Evolutionary conservation across 306 rosid genomes (phyloP).

Genomic region (Prunus salicina): DNA sequence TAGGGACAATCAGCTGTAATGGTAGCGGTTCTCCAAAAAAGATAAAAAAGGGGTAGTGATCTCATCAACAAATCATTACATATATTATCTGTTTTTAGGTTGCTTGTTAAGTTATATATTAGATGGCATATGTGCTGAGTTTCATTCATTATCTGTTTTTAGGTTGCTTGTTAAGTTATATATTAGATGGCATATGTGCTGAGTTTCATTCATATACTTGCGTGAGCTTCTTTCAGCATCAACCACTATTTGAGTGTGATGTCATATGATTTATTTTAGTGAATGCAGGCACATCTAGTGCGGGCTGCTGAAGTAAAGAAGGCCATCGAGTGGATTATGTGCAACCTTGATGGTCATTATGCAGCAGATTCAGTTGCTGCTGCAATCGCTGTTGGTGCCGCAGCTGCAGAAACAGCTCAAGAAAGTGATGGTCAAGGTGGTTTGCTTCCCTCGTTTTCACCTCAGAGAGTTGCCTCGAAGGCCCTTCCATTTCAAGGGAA

Average conservation of each 20-base stretch:
- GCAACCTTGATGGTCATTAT: conserved; percentile 87
- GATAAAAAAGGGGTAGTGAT: neutral
- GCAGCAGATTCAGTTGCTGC: conserved; percentile 95
- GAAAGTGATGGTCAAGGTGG: conserved; percentile 52
- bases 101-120: neutral
- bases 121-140: conserved; percentile 1
- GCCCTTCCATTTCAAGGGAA: conserved; percentile 61
- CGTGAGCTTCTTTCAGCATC: conserved; percentile 8
- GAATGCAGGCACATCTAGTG: conserved; percentile 99
- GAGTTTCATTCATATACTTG: conserved; percentile 1
- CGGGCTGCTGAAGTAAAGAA: conserved; percentile 97
- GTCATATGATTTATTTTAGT: conserved; percentile 85
- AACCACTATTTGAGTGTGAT: conserved; percentile 49
- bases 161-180: neutral
- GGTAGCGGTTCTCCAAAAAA: neutral
- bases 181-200: neutral
- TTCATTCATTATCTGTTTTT: neutral
- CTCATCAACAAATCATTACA: neutral
- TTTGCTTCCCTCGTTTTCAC: conserved; percentile 42
- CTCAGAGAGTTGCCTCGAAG: conserved; percentile 50
- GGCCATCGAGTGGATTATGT: conserved; percentile 94
- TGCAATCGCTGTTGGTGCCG: conserved; percentile 88
- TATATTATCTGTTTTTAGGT: neutral
- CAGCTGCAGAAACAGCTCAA: conserved; percentile 62
- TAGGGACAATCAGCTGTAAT: neutral